Percentiles rank a stretch among this genome's conserved stretches.
These are phyloP conservation scores for Populus hybrid DNA, from an alignment of 441 rosid species.

Conservation along the genomic window DNA sequence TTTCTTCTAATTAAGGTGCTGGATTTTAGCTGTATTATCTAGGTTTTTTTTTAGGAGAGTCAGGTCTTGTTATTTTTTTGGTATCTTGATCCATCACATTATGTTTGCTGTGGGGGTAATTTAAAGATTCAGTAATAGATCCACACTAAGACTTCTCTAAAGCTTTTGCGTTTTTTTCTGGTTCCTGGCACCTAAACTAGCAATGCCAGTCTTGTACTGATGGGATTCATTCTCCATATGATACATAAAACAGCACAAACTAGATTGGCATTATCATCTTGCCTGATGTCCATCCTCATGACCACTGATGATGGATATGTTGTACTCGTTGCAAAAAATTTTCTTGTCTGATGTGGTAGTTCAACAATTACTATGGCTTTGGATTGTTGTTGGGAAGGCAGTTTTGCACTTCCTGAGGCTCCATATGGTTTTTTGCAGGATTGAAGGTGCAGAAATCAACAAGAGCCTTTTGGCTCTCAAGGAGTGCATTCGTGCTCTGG, in stretches of 20 bases:
- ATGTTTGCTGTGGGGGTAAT: not conserved
- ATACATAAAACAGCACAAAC: not conserved
- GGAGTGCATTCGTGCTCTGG: too few species aligned
- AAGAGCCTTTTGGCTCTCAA: too few species aligned
- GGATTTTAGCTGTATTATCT: not conserved
- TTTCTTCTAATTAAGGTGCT: not conserved
- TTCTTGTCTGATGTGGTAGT: not conserved
- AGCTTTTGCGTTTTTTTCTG: not conserved
- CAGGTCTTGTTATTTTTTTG: not conserved
- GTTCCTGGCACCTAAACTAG: not conserved
- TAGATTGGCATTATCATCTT: not conserved
- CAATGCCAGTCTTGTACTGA: not conserved
- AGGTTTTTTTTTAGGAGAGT: too few species aligned
- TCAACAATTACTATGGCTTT: not conserved
- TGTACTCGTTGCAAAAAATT: not conserved
- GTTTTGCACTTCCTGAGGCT: conserved; percentile 15
- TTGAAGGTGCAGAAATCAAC: conserved; percentile 36
- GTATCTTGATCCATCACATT: not conserved
- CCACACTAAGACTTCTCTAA: not conserved
- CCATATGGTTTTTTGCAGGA: conserved; percentile 41
- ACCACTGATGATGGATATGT: not conserved
- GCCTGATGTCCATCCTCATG: not conserved
- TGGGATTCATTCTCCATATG: not conserved
- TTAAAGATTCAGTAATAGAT: not conserved
- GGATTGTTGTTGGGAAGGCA: not conserved